phyloP scores from a whole-genome alignment of 2,329 filamentous ascomycete genomes.

The Beauveria sp. region DNA sequence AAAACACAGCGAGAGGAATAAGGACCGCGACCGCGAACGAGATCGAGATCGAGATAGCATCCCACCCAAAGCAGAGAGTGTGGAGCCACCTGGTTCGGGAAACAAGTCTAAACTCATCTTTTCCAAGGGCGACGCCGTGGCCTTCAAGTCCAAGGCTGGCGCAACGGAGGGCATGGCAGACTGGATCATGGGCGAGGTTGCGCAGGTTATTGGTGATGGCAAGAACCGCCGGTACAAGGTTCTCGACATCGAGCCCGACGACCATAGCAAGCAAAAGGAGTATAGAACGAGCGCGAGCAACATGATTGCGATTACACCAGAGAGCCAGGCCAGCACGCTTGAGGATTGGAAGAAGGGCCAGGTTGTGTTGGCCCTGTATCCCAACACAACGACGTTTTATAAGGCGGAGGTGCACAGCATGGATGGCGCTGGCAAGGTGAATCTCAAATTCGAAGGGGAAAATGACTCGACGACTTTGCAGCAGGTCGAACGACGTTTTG shows the following conservation, averaged over 20 bases:
- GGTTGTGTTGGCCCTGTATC: slow-evolving; percentile 70
- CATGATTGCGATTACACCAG: slow-evolving; percentile 68
- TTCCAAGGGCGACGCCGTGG: slow-evolving; percentile 55
- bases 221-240: slow-evolving; percentile 74
- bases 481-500: slow-evolving; percentile 67
- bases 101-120: slow-evolving; percentile 48
- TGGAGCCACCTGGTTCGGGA: slow-evolving; percentile 41
- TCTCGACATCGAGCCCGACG: slow-evolving; percentile 71
- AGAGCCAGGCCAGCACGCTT: slow-evolving; percentile 39
- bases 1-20: slow-evolving; percentile 22
- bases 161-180: slow-evolving; percentile 41
- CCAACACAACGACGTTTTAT: slow-evolving; percentile 80
- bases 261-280: slow-evolving; percentile 56
- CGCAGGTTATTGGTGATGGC: slow-evolving; percentile 65
- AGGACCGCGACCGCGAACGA: slow-evolving; percentile 26
- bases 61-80: slow-evolving; percentile 49
- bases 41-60: slow-evolving; percentile 37
- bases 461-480: slow-evolving; percentile 67
- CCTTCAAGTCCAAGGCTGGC: slow-evolving; percentile 53
- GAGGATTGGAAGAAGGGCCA: slow-evolving; percentile 59
- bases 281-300: slow-evolving; percentile 66
- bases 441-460: slow-evolving; percentile 72
- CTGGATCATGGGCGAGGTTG: slow-evolving; percentile 73
- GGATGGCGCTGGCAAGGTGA: slow-evolving; percentile 48
- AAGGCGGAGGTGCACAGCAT: slow-evolving; percentile 72